Base-by-base conservation (phyloP, 192 early-diverging fungal genomes). In the Diversispora epigaea region DNA sequence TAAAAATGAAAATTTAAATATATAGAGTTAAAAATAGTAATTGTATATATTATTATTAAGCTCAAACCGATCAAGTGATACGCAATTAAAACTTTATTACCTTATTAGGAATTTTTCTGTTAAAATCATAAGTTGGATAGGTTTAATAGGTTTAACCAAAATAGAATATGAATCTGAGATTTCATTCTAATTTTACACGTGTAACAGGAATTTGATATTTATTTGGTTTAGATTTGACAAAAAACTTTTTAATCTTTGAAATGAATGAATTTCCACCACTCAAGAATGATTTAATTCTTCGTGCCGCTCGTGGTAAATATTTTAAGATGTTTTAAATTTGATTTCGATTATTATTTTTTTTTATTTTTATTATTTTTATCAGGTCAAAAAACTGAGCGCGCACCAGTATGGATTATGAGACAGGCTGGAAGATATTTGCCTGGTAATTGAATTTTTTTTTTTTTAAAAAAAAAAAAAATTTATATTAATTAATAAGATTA, bases 391-490 rank as follows among this genome's bases (percentile, higher is more conserved):
- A 83, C 93, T 50, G 86, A 93, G 78, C 88, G 92, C 44, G 87
- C 89, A 10, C 92, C 92, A 15, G 93, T 98, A n/a, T 99, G 97
- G 97, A 93, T 97, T 80, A 98, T 98, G 96, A 87, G 97, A 56
- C 97, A 99, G 83, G 97, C 97, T 9, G 97, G 97, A 12, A 88
- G 97, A 17, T 98, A 98, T 74, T 85, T 99, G 79, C 95, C 97
- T 64, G 92, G 92, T 93, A 86, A 49, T 32, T 32, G 2, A 32
- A 32, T 32, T 32, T 1, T 32, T 32, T 32, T 32, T 32, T n/a
- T n/a, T n/a, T n/a, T n/a, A n/a, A n/a, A n/a, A n/a, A n/a, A n/a
- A n/a, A n/a, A n/a, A n/a, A n/a, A n/a, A n/a, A n/a, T n/a, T n/a
- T n/a, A n/a, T n/a, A n/a, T n/a, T 32, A 32, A 32, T 32, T 32